Evolutionary conservation across 1,284 basidiomycete species (phyloP).

Genomic region (Malassezia equina): DNA sequence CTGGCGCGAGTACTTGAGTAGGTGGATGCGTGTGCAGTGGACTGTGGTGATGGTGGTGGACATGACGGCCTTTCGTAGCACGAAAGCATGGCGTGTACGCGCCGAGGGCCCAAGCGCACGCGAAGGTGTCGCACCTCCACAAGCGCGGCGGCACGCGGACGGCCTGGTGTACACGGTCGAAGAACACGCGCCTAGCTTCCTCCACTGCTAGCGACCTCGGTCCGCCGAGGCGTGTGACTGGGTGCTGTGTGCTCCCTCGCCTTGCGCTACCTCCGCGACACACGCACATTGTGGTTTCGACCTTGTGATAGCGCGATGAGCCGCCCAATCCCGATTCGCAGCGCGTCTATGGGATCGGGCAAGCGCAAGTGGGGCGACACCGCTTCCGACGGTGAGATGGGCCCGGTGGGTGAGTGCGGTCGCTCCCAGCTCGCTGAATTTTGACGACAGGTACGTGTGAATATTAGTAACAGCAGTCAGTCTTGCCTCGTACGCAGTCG

Average conservation of each 20-base stretch:
- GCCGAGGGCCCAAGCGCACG: neutral
- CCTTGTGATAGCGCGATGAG: neutral
- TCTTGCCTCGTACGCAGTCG: neutral
- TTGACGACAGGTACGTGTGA: constrained; percentile 3
- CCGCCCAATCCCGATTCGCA: neutral
- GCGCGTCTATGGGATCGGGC: neutral
- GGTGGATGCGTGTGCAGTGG: neutral
- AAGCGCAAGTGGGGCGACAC: neutral
- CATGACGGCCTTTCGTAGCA: too few species aligned
- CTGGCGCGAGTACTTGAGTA: neutral
- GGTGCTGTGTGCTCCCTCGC: too few species aligned
- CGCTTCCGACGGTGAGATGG: neutral
- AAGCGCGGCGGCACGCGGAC: neutral
- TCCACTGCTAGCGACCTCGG: neutral
- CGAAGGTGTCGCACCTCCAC: neutral
- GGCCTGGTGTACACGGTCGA: neutral
- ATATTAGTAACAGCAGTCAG: neutral
- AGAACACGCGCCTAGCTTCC: neutral
- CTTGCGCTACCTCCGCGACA: too few species aligned
- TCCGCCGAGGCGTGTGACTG: neutral
- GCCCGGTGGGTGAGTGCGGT: neutral
- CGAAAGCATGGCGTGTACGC: neutral
- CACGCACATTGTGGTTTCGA: too few species aligned
- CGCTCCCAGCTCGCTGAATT: neutral
- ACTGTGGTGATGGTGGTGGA: neutral